phyloP scores from a whole-genome alignment of 129 eudicot genomes.

The Silybum marianum region DNA sequence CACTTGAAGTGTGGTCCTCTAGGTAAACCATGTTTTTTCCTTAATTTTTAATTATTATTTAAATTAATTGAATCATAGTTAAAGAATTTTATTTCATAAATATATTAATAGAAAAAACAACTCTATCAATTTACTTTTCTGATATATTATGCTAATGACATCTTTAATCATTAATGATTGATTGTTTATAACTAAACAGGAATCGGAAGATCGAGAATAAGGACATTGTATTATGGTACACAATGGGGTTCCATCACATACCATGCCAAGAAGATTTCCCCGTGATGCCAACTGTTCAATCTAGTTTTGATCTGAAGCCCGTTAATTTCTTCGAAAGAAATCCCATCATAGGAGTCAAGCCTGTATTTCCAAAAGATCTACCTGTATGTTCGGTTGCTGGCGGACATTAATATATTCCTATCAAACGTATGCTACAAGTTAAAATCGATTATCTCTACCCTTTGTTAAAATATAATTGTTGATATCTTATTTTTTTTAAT shows the following conservation, averaged over 20 bases:
- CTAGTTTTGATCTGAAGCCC: constrained; percentile 68
- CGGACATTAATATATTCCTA: constrained; percentile 15
- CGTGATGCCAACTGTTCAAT: constrained; percentile 58
- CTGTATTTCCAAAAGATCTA: constrained; percentile 33
- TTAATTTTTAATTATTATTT: not conserved
- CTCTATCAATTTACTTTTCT: too few species aligned
- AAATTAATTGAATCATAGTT: not conserved
- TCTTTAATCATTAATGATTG: not conserved
- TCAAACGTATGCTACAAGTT: not conserved
- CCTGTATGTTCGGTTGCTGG: constrained; percentile 30
- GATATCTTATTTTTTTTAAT: not conserved
- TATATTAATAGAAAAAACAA: too few species aligned
- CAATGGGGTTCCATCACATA: constrained; percentile 68
- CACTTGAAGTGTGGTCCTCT: constrained; percentile 56
- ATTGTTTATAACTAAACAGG: constrained; percentile 31
- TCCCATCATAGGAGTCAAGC: constrained; percentile 40
- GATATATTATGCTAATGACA: too few species aligned
- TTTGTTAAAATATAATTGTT: not conserved
- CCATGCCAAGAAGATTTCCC: constrained; percentile 71
- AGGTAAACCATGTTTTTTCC: constrained; percentile 27
- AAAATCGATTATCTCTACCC: not conserved
- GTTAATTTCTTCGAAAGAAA: constrained; percentile 68
- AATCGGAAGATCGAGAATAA: constrained; percentile 55
- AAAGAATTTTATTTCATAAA: not conserved
- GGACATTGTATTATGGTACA: constrained; percentile 68